phyloP scores from a whole-genome alignment of 106 monocot genomes.

The Acorus calamus region DNA sequence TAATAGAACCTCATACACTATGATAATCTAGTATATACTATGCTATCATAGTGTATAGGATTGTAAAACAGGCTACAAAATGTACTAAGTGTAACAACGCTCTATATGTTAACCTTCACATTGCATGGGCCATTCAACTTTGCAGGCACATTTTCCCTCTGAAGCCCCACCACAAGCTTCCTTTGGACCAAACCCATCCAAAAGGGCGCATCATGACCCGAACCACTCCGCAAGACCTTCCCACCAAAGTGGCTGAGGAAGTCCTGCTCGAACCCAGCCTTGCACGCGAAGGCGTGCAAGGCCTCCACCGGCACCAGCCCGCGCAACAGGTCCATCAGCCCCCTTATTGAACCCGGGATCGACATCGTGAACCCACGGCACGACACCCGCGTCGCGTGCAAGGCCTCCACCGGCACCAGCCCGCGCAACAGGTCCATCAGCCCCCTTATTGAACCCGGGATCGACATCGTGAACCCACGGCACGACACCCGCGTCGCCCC shows the following conservation, averaged over 20 bases:
- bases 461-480: conserved; percentile 1
- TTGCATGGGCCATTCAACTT: background rate
- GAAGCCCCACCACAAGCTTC: conserved; percentile 19
- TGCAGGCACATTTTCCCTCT: conserved; percentile 4
- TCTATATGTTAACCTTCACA: background rate
- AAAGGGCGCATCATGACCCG: conserved; percentile 7
- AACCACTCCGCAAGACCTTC: conserved; percentile 7
- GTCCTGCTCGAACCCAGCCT: conserved; percentile 13
- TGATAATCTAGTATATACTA: too few relatives aligned
- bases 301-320: conserved; percentile 3
- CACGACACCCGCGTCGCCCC: conserved; percentile 1
- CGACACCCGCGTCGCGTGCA: background rate
- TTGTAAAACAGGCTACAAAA: too few relatives aligned
- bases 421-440: conserved; percentile 7
- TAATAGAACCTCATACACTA: too few relatives aligned
- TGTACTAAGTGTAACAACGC: too few relatives aligned
- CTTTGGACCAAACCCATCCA: conserved; percentile 15
- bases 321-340: conserved; percentile 7
- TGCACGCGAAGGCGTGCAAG: conserved; percentile 2
- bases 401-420: conserved; percentile 2
- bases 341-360: background rate
- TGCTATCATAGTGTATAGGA: too few relatives aligned
- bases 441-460: conserved; percentile 2
- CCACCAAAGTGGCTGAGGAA: conserved; percentile 14
- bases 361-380: conserved; percentile 2